Evolutionary conservation across 2,329 filamentous ascomycete genomes (phyloP), one percentile per base, ranked within the genome.

Genomic region (Teratosphaeria zuluensis): DNA sequence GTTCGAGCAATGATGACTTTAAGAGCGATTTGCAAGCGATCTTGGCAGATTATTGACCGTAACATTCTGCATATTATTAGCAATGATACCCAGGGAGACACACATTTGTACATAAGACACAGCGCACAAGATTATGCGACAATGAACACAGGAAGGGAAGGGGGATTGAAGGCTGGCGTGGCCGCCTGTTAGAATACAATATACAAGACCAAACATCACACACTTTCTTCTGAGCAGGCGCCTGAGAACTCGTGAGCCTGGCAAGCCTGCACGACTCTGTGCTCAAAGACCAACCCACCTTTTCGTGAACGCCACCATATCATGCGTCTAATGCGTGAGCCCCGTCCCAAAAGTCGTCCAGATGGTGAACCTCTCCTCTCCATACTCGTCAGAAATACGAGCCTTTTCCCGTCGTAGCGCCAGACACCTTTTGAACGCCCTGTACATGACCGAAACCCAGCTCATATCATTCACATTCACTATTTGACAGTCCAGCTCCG

Each of bases 391-490:
- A 35, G 14, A 35, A 9, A 14, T 14, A 35, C 8, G 42, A 48
- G 16, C 19, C 21, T 28, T 28, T 28, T 48, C 6, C 42, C 42
- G 24, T 31, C 12, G 12, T n/a, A 8, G 31, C 51, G 51, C 51
- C 54, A 42, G 53, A 51, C 55, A 21, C 35, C 54, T 46, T 19
- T 52, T 31, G 28, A 51, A 60, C 56, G 56, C 56, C 56, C 59
- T 61, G 56, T 61, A 57, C 54, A 59, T 53, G 35, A 52, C 52
- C 32, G 46, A 21, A 55, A 42, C 35, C 55, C 42, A 42, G 16
- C 54, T 51, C 54, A 19, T 33, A 28, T 53, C 31, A 19, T 33
- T 54, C 58, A 42, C 51, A 55, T 16, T 46, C 54, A 19, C 33
- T 33, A 55, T 19, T n/a, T n/a, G 42, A 48, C 42, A 48, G 42